phyloP scores from a whole-genome alignment of 805 yeast genomes.

The Myxozyma monticola region DNA sequence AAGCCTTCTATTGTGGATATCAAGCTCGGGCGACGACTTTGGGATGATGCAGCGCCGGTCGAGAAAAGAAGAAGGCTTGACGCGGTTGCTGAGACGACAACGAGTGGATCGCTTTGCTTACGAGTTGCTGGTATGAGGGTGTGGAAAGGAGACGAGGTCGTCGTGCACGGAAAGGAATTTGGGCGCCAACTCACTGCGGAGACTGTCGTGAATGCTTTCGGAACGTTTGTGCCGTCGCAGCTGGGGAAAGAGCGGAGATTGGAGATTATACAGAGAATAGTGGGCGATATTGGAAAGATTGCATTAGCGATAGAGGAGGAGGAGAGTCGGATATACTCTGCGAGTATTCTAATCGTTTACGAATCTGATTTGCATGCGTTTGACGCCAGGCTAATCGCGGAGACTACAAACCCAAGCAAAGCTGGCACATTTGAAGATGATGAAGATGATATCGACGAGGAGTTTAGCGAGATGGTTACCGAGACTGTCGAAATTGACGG shows the following conservation, averaged over 20 bases:
- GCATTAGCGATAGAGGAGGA: constrained; percentile 61
- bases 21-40: constrained; percentile 71
- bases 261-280: constrained; percentile 48
- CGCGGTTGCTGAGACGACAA: constrained; percentile 67
- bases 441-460: constrained; percentile 36
- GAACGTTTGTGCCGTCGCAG: constrained; percentile 48
- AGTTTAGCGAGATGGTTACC: constrained; percentile 20
- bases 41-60: constrained; percentile 55
- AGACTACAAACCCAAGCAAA: not conserved
- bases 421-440: not conserved
- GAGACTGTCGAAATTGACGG: constrained; percentile 24
- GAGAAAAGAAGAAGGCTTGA: constrained; percentile 65
- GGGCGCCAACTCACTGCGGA: constrained; percentile 60
- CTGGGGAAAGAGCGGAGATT: constrained; percentile 36
- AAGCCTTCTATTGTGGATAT: constrained; percentile 79
- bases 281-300: constrained; percentile 62
- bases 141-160: constrained; percentile 39
- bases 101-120: constrained; percentile 74
- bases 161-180: constrained; percentile 61
- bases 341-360: constrained; percentile 69
- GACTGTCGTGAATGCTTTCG: constrained; percentile 45
- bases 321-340: constrained; percentile 67
- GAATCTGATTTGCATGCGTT: constrained; percentile 67
- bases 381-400: constrained; percentile 37
- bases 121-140: constrained; percentile 89